Evolutionary conservation across 2,329 filamentous ascomycete species (phyloP).

Genomic region (Fusarium buxicola): DNA sequence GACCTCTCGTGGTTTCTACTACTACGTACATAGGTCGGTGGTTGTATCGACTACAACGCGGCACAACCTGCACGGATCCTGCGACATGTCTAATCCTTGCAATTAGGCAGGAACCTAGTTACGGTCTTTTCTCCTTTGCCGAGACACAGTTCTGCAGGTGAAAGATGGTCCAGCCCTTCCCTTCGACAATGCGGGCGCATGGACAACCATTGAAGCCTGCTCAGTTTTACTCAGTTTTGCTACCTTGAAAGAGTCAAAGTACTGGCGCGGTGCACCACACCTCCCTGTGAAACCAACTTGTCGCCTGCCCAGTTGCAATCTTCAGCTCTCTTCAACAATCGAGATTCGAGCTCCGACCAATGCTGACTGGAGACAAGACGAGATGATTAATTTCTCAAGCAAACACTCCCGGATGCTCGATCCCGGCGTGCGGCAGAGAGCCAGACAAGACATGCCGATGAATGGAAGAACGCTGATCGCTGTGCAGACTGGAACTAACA

Average conservation of each 20-base stretch:
- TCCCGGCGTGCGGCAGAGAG: constrained; percentile 23
- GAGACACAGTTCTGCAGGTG: background rate
- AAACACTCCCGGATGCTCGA: constrained; percentile 27
- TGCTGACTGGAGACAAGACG: constrained; percentile 5
- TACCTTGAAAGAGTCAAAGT: too few species aligned
- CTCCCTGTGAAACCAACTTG: constrained; percentile 6
- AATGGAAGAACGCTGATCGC: constrained; percentile 8
- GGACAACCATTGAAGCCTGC: too few species aligned
- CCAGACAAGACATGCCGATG: background rate
- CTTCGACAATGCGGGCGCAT: too few species aligned
- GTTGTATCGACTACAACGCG: background rate
- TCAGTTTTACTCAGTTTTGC: too few species aligned
- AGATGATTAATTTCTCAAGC: constrained; percentile 22
- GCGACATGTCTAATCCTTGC: background rate
- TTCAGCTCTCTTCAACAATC: constrained; percentile 14
- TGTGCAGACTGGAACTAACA: constrained; percentile 17
- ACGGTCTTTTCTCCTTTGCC: background rate
- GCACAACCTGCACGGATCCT: background rate
- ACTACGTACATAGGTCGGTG: too few species aligned
- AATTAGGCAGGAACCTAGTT: too few species aligned
- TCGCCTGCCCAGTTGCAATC: constrained; percentile 8
- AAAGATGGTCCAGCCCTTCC: background rate
- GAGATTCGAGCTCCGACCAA: constrained; percentile 4
- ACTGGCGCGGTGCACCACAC: too few species aligned
- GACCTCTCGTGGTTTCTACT: constrained; percentile 1